These are phyloP conservation scores for Penicillium polonicum DNA, from an alignment of 2,329 filamentous ascomycete species.

Conservation along the genomic window DNA sequence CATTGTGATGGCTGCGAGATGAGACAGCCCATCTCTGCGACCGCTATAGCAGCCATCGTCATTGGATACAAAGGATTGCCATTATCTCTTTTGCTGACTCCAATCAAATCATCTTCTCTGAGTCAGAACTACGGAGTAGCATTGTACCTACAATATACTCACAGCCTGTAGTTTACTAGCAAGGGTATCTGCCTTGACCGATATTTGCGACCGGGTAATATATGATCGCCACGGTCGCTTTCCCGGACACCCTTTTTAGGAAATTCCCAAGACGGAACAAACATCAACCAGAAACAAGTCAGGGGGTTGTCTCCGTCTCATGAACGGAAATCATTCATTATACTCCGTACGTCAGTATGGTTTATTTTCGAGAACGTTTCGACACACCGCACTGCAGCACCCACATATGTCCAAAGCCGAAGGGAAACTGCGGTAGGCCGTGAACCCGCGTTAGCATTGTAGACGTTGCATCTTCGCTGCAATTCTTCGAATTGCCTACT, in stretches of 20 bases:
- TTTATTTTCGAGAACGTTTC: constrained; percentile 15
- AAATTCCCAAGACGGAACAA: neutral
- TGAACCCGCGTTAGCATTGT: neutral
- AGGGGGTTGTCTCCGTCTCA: neutral
- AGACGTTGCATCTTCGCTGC: constrained; percentile 7
- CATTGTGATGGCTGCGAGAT: neutral
- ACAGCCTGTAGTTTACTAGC: neutral
- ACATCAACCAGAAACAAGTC: neutral
- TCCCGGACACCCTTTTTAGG: neutral
- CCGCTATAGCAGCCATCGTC: neutral
- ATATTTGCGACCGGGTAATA: constrained; percentile 10
- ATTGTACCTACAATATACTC: neutral
- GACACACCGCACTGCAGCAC: neutral
- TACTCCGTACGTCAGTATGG: neutral
- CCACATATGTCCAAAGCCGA: constrained; percentile 11
- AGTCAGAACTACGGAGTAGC: neutral
- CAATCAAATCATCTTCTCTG: neutral
- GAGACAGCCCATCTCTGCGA: constrained; percentile 4
- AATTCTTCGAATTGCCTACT: constrained; percentile 7
- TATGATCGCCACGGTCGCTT: constrained; percentile 5
- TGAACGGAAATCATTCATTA: neutral
- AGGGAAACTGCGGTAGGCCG: neutral
- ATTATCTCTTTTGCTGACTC: neutral
- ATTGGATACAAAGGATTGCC: neutral
- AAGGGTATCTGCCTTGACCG: constrained; percentile 1